phyloP scores from a whole-genome alignment of 2,329 filamentous ascomycete species.

The Cercospora sp. region DNA sequence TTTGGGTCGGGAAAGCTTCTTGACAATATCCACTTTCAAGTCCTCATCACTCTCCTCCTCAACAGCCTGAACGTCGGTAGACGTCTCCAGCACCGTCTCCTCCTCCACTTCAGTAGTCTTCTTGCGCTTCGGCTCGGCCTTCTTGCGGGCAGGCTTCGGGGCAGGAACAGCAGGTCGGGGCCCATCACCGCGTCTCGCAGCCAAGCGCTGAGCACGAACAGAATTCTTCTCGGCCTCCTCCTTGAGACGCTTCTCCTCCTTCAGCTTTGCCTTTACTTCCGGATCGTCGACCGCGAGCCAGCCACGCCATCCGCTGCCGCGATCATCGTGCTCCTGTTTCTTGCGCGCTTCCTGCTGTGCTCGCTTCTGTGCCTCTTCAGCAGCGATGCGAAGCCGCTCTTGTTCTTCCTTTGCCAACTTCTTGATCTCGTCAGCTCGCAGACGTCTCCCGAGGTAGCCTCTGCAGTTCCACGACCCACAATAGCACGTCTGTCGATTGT shows the following conservation, averaged over 20 bases:
- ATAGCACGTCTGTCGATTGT: constrained; percentile 55
- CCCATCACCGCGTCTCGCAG: constrained; percentile 8
- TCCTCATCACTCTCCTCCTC: constrained; percentile 21
- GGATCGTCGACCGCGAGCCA: constrained; percentile 37
- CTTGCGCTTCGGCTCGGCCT: constrained; percentile 18
- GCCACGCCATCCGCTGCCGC: constrained; percentile 34
- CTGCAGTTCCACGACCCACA: constrained; percentile 63
- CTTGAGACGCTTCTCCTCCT: constrained; percentile 31
- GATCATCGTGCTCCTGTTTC: constrained; percentile 32
- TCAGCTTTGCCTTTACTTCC: constrained; percentile 33
- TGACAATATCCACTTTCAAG: constrained; percentile 13
- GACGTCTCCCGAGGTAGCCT: constrained; percentile 53
- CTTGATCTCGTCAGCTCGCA: constrained; percentile 36
- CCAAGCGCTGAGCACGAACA: constrained; percentile 32
- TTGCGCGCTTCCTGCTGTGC: constrained; percentile 34
- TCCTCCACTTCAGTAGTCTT: constrained; percentile 12
- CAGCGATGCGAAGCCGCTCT: constrained; percentile 31
- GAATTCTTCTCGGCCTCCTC: constrained; percentile 36
- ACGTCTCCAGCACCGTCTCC: background rate
- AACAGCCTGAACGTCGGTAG: constrained; percentile 4
- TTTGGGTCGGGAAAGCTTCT: constrained; percentile 15
- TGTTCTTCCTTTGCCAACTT: constrained; percentile 32
- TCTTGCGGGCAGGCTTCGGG: constrained; percentile 19
- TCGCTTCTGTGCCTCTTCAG: constrained; percentile 31
- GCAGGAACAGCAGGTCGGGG: constrained; percentile 1